Percentiles rank a stretch among this genome's conserved stretches.
These are phyloP conservation scores for Cryptosporidium meleagridis DNA, from an alignment of 169 alveolate genomes.

Conservation along the genomic window DNA sequence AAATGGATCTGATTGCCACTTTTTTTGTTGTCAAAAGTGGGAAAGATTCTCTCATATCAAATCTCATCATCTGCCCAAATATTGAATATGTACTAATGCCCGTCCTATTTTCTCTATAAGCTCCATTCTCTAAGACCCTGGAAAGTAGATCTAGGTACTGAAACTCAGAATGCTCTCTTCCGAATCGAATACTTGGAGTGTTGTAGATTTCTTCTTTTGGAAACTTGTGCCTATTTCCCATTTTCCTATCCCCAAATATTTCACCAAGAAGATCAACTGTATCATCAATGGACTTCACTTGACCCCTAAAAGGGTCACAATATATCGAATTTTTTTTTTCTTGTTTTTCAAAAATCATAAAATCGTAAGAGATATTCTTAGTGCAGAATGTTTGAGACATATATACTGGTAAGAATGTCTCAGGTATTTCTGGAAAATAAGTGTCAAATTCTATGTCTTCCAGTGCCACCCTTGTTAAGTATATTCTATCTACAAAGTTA, in stretches of 20 bases:
- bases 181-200: conserved; percentile 36
- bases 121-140: conserved; percentile 91
- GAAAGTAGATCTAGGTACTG: conserved; percentile 92
- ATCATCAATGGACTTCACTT: conserved; percentile 75
- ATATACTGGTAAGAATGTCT: conserved; percentile 75
- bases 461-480: conserved; percentile 87
- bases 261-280: conserved; percentile 79
- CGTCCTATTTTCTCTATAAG: conserved; percentile 91
- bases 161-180: conserved; percentile 90
- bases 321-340: conserved; percentile 14
- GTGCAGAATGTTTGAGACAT: conserved; percentile 78
- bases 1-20: conserved; percentile 80
- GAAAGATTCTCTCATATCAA: conserved; percentile 90
- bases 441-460: conserved; percentile 84
- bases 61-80: conserved; percentile 96
- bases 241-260: conserved; percentile 45
- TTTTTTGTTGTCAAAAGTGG: conserved; percentile 96
- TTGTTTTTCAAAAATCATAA: conserved; percentile 75
- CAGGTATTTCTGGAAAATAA: conserved; percentile 81
- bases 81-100: conserved; percentile 79
- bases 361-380: conserved; percentile 76
- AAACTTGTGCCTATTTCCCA: conserved; percentile 55
- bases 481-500: conserved; percentile 80
- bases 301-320: background rate
- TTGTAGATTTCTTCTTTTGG: conserved; percentile 29